Base-by-base conservation (phyloP, 2,329 filamentous ascomycete genomes). In the Neonectria coccinea region DNA sequence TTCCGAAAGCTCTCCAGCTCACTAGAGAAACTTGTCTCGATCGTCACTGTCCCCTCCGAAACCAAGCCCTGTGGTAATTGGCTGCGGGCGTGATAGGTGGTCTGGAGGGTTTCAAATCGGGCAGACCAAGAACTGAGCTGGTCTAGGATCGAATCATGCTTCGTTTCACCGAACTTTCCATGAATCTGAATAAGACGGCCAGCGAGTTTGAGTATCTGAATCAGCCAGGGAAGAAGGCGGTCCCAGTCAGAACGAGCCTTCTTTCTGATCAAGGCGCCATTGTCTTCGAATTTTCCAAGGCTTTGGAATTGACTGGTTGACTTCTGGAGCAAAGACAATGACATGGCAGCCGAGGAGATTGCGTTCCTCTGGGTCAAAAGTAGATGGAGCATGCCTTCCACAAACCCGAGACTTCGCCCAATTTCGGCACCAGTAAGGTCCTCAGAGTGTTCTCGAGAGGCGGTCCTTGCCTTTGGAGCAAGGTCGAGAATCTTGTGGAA, bases 371-470 rank as follows among this genome's bases (percentile, higher is more conserved):
- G 92, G 4, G 81, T 79, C 12, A 92, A 74, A 1, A 87, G 77
- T n/a, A 89, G 80, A 64, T 90, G 85, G 31, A 98, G 82, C 64
- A 97, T 85, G 27, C 94, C 93, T 76, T 99, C 96, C n/a, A 97
- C 82, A 68, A 92, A 92, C 0, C 93, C 93, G 53, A 92, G 86
- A 75, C 93, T 94, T 74, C 94, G 87, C 45, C 87, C 85, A 8
- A 96, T 86, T 71, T 97, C 93, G 9, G 92, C 90, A 45, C 89
- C 86, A 48, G 91, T 97, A 42, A 99, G 81, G 68, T 99, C 97
- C 41, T 92, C 90, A 0, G 92, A 93, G 78, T 97, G 93, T 55
- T 93, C 90, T 67, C 89, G 85, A 10, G 88, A 83, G 31, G 90
- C 85, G 45, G 86, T 83, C 72, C 95, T 88, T 54, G 91, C 87